These are phyloP conservation scores for Didymellaceae sp. DNA, from an alignment of 2,329 filamentous ascomycete species.

Conservation along the genomic window DNA sequence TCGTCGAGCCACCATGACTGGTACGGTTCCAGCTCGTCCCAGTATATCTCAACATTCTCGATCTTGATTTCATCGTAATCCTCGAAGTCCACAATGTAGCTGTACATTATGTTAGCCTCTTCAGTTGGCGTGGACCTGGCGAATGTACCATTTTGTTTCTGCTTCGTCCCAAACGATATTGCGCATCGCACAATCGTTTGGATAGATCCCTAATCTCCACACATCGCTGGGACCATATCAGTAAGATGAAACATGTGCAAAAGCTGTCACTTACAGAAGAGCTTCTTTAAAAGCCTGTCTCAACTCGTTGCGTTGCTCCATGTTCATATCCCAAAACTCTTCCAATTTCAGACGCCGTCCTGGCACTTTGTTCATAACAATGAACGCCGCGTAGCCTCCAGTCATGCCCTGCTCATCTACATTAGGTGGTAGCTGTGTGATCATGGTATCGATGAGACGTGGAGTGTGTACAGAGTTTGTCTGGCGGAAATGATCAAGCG, in stretches of 20 bases:
- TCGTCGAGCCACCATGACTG: background rate
- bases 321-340: background rate
- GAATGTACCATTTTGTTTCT: background rate
- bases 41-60: background rate
- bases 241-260: background rate
- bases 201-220: background rate
- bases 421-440: background rate
- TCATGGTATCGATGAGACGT: background rate
- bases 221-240: background rate
- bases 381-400: background rate
- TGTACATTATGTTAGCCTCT: background rate
- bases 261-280: background rate
- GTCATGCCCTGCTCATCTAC: background rate
- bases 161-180: conserved; percentile 7
- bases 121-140: background rate
- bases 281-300: conserved; percentile 1
- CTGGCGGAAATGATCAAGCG: background rate
- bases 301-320: background rate
- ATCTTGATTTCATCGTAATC: background rate
- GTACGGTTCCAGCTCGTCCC: background rate
- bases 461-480: background rate
- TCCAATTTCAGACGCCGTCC: background rate
- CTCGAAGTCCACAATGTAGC: conserved; percentile 1
- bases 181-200: background rate
- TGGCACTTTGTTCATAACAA: conserved; percentile 1